Base-by-base conservation (phyloP, 208 protist genomes). In the Lotmaria passim region DNA sequence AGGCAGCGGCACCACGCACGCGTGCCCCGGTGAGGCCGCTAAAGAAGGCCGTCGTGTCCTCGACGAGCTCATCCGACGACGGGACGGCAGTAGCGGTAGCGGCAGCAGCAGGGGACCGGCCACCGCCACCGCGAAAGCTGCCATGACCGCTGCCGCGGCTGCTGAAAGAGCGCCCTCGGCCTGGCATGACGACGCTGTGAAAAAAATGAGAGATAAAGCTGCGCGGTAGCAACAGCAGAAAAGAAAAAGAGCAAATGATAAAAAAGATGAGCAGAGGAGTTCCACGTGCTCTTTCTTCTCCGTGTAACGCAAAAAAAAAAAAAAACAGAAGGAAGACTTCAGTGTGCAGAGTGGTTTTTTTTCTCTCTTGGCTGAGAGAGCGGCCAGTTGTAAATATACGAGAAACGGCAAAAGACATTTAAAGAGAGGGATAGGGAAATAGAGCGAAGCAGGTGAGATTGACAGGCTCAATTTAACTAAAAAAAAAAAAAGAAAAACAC, bases 11-110 rank as follows among this genome's bases (percentile, higher is more conserved):
- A 8, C 24, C 34, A 3, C 55, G 69, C 14, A 24, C 59, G 0
- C 69, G 82, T 21, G 26, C 51, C 10, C 90, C 87, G 10, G 85
- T 88, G 39, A 93, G 69, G 36, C 82, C 90, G 52, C 75, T 81
- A 47, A 93, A 93, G 64, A 92, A 92, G 0, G 52, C 61, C 8
- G 70, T 59, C 15, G 83, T 79, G 38, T 71, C 71, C 43, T 90
- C 85, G 19, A 79, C 24, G 69, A 92, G 69, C 23, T 78, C 72
- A 38, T 76, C 69, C 0, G 59, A 56, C 6, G 53, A 24, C 19
- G 56, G 52, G 39, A 39, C 43, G 5, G 46, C 78, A 23, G 47
- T 31, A 19, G 56, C 62, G 14, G 53, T 30, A 2, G 33, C 39
- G 14, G 52, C 23, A 15, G 26, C 24, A 26, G 5, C 15, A 38